Percentiles rank a stretch among this genome's conserved stretches.
phyloP scores from a whole-genome alignment of 2,329 filamentous ascomycete species.

The Pseudogymnoascus sp. region DNA sequence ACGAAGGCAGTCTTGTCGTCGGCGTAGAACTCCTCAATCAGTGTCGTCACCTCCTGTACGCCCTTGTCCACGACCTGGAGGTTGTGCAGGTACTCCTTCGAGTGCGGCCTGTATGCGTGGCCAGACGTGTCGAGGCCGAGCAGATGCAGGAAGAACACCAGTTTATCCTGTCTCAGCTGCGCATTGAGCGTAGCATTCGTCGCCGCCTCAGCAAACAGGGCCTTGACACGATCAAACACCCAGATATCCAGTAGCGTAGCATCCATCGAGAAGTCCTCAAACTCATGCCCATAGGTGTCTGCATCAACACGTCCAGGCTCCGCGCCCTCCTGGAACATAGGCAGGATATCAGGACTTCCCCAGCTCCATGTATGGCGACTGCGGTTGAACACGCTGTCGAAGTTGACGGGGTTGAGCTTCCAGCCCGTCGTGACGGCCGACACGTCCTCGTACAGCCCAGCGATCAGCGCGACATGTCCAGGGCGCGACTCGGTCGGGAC shows the following conservation, averaged over 20 bases:
- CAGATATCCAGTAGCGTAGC: conserved; percentile 77
- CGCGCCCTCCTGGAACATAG: conserved; percentile 95
- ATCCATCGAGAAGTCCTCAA: conserved; percentile 83
- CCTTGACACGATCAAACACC: conserved; percentile 93
- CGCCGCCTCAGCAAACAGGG: conserved; percentile 72
- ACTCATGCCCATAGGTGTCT: conserved; percentile 74
- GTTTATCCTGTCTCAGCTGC: conserved; percentile 70
- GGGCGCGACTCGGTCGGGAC: conserved; percentile 95
- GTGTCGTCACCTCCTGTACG: conserved; percentile 70
- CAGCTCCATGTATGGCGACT: conserved; percentile 98
- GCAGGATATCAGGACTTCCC: conserved; percentile 94
- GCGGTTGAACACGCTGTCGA: conserved; percentile 97
- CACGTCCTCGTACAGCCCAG: conserved; percentile 94
- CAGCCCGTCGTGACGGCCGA: conserved; percentile 95
- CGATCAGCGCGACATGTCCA: conserved; percentile 93
- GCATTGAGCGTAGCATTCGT: conserved; percentile 68
- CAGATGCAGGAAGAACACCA: conserved; percentile 92
- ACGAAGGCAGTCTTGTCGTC: conserved; percentile 86
- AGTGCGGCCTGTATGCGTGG: conserved; percentile 82
- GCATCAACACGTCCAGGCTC: conserved; percentile 79
- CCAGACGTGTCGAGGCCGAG: conserved; percentile 87
- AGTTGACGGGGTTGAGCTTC: conserved; percentile 97
- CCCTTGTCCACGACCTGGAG: conserved; percentile 90
- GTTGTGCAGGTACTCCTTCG: conserved; percentile 89
- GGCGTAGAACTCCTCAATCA: conserved; percentile 79